A percentile compares a stretch with the other conserved stretches of the same genome.
Evolutionary conservation across 805 yeast genomes (phyloP).

Genomic region (Starmerella vitae): DNA sequence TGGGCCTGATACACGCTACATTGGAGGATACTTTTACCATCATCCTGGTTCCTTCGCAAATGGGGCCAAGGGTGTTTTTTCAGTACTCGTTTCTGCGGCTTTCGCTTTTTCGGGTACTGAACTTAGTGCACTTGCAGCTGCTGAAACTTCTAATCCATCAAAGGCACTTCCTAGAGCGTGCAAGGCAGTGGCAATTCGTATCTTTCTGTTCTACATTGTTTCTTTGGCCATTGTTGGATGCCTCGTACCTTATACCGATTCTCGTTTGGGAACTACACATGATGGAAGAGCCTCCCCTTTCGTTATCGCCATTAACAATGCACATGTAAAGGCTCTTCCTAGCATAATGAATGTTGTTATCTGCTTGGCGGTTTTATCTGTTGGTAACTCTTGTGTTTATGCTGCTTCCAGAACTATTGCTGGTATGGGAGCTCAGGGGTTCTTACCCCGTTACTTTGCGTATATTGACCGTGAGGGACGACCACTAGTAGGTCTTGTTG

Average conservation of each 20-base stretch:
- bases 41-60: too few relatives aligned
- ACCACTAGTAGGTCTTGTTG: constrained; percentile 52
- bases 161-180: constrained; percentile 55
- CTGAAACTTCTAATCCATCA: constrained; percentile 58
- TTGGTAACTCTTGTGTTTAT: constrained; percentile 59
- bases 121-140: constrained; percentile 59
- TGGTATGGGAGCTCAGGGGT: constrained; percentile 51
- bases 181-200: constrained; percentile 73
- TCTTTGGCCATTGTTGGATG: constrained; percentile 46
- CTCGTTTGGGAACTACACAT: constrained; percentile 36
- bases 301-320: constrained; percentile 56
- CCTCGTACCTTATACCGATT: constrained; percentile 51
- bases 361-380: constrained; percentile 53
- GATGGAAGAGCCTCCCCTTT: constrained; percentile 61
- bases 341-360: constrained; percentile 60
- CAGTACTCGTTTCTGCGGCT: too few relatives aligned
- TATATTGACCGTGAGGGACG: too few relatives aligned
- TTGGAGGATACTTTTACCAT: too few relatives aligned
- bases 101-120: constrained; percentile 69
- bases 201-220: constrained; percentile 53
- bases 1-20: constrained; percentile 43
- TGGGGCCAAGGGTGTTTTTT: too few relatives aligned
- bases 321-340: constrained; percentile 54
- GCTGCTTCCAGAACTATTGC: constrained; percentile 59
- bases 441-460: constrained; percentile 46